phyloP scores from a whole-genome alignment of 768 basidiomycete species.

The Fomitopsis serialis region DNA sequence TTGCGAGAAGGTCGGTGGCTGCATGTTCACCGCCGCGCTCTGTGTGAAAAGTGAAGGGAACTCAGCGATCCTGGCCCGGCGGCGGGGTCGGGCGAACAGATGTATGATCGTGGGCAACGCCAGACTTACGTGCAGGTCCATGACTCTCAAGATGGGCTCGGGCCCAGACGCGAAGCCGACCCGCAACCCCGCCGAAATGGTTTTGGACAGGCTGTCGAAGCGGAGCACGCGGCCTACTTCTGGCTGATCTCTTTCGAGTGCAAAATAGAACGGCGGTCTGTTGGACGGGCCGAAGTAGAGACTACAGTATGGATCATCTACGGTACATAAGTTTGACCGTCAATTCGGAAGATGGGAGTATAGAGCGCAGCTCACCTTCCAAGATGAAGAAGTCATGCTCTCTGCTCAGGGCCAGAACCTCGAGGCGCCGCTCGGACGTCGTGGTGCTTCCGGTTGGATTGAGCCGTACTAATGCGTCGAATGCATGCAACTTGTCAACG shows the following conservation, averaged over 20 bases:
- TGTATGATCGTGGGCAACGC: too few relatives aligned
- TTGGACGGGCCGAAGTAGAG: conserved; percentile 66
- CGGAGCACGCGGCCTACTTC: conserved; percentile 77
- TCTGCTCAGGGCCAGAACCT: conserved; percentile 65
- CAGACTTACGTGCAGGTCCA: conserved; percentile 63
- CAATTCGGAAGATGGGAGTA: neutral
- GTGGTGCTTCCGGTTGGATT: conserved; percentile 86
- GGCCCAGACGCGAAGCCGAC: conserved; percentile 83
- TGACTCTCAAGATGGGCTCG: conserved; percentile 53
- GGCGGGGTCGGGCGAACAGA: too few relatives aligned
- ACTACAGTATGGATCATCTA: conserved; percentile 79
- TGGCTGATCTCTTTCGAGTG: conserved; percentile 62
- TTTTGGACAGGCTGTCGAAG: conserved; percentile 88
- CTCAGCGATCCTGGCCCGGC: too few relatives aligned
- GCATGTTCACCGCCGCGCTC: conserved; percentile 66
- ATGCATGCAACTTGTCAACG: neutral
- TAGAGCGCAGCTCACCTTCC: conserved; percentile 52
- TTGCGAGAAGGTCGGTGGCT: conserved; percentile 60
- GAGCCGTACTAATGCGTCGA: conserved; percentile 80
- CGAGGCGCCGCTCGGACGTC: conserved; percentile 59
- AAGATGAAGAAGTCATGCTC: conserved; percentile 78
- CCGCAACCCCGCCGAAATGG: conserved; percentile 76
- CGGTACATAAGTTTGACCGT: neutral
- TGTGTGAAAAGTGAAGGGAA: conserved; percentile 21
- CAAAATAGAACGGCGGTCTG: conserved; percentile 75